These are phyloP conservation scores for Butyriboletus loyo DNA, from an alignment of 768 basidiomycete species.

Conservation along the genomic window DNA sequence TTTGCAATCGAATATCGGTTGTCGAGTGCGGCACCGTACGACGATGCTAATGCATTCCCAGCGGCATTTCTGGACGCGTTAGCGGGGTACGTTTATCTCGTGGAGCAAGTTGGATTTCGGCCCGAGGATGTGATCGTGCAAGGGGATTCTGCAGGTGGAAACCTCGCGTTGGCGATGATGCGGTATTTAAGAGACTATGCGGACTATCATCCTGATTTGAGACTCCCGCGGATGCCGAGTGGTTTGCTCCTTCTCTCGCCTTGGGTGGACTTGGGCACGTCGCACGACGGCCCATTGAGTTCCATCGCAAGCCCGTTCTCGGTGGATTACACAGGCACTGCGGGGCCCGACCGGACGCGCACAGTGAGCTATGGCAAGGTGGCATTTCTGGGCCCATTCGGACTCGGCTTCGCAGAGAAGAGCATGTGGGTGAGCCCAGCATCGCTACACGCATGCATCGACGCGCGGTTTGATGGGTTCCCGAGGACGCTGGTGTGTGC, in stretches of 20 bases:
- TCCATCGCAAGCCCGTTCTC: conserved; percentile 34
- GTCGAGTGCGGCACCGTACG: conserved; percentile 29
- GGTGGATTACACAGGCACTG: conserved; percentile 27
- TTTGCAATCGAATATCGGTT: conserved; percentile 50
- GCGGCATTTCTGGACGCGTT: conserved; percentile 51
- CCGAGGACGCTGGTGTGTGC: conserved; percentile 59
- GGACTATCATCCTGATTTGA: conserved; percentile 11
- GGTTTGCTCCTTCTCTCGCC: conserved; percentile 38
- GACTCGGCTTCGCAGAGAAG: conserved; percentile 40
- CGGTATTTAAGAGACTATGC: conserved; percentile 34
- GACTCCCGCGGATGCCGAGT: conserved; percentile 22
- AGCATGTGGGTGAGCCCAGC: conserved; percentile 63
- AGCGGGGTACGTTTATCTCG: conserved; percentile 50
- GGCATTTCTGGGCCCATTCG: conserved; percentile 51
- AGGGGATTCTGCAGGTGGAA: conserved; percentile 57
- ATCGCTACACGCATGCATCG: conserved; percentile 39
- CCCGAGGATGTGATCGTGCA: conserved; percentile 43
- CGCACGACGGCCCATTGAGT: conserved; percentile 30
- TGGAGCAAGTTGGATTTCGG: conserved; percentile 39
- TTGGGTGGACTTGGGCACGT: conserved; percentile 20
- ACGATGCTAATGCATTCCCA: conserved; percentile 43
- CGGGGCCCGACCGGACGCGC: background rate
- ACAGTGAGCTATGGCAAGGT: background rate
- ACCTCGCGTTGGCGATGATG: conserved; percentile 40
- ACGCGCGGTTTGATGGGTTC: conserved; percentile 50